Percentiles rank a stretch among this genome's conserved stretches.
These are phyloP conservation scores for Echeveria elegans DNA, from an alignment of 164 flowering plant species.

Conservation along the genomic window DNA sequence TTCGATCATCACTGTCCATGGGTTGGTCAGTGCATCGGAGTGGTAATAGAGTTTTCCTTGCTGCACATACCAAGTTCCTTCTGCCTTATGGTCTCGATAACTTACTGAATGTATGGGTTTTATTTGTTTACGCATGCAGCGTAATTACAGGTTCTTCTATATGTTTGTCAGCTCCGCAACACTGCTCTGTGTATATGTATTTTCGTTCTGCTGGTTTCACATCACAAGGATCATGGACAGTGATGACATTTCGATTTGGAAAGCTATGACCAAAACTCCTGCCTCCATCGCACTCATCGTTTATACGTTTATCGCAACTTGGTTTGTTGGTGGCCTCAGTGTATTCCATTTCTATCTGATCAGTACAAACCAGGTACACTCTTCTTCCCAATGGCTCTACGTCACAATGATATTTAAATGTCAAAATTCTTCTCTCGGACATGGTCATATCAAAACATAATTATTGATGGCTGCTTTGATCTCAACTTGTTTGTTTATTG, in stretches of 20 bases:
- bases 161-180: neutral
- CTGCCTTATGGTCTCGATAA: neutral
- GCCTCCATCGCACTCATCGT: too few species aligned
- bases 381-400: neutral
- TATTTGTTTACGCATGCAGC: neutral
- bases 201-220: too few species aligned
- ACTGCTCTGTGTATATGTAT: neutral
- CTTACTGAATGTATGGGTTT: neutral
- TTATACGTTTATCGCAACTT: neutral
- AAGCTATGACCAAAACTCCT: too few species aligned
- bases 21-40: slow-evolving; percentile 29
- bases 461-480: too few species aligned
- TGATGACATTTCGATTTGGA: too few species aligned
- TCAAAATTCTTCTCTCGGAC: too few species aligned
- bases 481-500: too few species aligned
- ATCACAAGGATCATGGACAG: neutral
- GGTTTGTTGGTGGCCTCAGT: slow-evolving; percentile 1
- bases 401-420: too few species aligned
- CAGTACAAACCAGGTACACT: slow-evolving; percentile 1
- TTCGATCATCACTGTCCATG: too few species aligned
- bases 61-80: neutral
- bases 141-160: too few species aligned
- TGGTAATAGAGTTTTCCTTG: slow-evolving; percentile 11
- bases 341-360: neutral
- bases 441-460: too few species aligned